Conservation (phyloP, 352 stramenopile genomes). For the Peronospora farinosa region DNA sequence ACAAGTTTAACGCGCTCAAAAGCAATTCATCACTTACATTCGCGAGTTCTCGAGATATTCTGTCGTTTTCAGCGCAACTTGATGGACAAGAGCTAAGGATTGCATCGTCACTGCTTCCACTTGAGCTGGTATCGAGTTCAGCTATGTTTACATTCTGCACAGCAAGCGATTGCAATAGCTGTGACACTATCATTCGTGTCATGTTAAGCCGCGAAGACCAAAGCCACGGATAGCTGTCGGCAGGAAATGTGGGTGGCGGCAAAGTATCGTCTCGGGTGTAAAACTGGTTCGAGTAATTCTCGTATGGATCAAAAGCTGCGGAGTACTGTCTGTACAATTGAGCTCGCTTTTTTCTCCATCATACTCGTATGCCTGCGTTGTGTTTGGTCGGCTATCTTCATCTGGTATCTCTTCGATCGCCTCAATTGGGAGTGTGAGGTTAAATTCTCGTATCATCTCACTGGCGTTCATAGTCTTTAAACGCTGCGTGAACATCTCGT, state of each 20-base stretch:
- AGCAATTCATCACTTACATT: neutral
- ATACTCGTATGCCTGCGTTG: slow-evolving; percentile 25
- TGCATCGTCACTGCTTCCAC: neutral
- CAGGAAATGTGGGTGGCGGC: slow-evolving; percentile 29
- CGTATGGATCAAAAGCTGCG: slow-evolving; percentile 39
- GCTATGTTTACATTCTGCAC: neutral
- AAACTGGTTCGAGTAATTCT: slow-evolving; percentile 39
- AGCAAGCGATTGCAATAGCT: slow-evolving; percentile 23
- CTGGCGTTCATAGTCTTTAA: slow-evolving; percentile 36
- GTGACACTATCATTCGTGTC: slow-evolving; percentile 20
- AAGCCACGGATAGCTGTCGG: slow-evolving; percentile 42
- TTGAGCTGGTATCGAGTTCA: slow-evolving; percentile 1
- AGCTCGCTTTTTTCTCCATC: slow-evolving; percentile 22
- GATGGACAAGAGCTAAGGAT: neutral
- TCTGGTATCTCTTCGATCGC: slow-evolving; percentile 5
- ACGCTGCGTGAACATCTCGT: slow-evolving; percentile 23
- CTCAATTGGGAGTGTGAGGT: slow-evolving; percentile 27
- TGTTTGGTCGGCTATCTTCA: slow-evolving; percentile 23
- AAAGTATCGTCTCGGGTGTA: slow-evolving; percentile 36
- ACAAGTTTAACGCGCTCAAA: neutral
- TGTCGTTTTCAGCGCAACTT: slow-evolving; percentile 1
- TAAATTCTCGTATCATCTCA: slow-evolving; percentile 34
- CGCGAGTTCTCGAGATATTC: slow-evolving; percentile 1
- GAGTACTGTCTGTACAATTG: slow-evolving; percentile 19
- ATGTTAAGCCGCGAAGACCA: slow-evolving; percentile 32